Evolutionary conservation across 345 rosid species (phyloP), one percentile per base, ranked within the genome.

Genomic region (Psidium guajava): DNA sequence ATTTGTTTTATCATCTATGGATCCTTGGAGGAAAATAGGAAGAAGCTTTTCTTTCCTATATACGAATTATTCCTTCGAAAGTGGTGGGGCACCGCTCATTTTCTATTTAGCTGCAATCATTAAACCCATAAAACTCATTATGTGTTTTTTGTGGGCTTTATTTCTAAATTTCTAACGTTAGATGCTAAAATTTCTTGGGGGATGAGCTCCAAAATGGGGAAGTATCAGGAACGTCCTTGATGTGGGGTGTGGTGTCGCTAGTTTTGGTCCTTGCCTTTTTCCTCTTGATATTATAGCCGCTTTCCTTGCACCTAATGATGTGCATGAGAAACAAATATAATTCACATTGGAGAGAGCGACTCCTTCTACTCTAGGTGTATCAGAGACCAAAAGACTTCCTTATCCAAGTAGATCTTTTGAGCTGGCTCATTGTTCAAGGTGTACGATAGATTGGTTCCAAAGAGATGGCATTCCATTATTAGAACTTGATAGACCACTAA

Each of bases 201-300:
- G 98, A 96, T 88, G 95, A 93, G 87, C 98, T 97, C 86, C 87
- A 94, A 88, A 96, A 97, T 86, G 93, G 16, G 98, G 99, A 82
- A 91, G 92, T 85, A 82, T 96, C 87, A 89, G 98, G 82, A 97
- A 89, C 84, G 99, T 95, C 86, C 98, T 97, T 86, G 99, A 97
- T 83, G 96, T 97, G 88, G 99, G 99, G 47, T 97, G 99, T 40
- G 99, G 99, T n/a, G 99, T 97, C 85, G 99, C 99, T 25, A 96
- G 99, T 88, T 97, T 97, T 32, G 99, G 99, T 75, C 98, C 98
- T 22, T 95, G 96, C 88, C 98, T 97, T 86, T 98, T 97, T 87
- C 90, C 95, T 75, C 96, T 89, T 85, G 90, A 93, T 86, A 94
- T 96, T 53, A 87, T 97, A 85, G 95, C 99, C 32, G 93, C 96